Conservation (phyloP, 225 moss, liverwort and hornwort genomes). For the Polytrichum commune region DNA sequence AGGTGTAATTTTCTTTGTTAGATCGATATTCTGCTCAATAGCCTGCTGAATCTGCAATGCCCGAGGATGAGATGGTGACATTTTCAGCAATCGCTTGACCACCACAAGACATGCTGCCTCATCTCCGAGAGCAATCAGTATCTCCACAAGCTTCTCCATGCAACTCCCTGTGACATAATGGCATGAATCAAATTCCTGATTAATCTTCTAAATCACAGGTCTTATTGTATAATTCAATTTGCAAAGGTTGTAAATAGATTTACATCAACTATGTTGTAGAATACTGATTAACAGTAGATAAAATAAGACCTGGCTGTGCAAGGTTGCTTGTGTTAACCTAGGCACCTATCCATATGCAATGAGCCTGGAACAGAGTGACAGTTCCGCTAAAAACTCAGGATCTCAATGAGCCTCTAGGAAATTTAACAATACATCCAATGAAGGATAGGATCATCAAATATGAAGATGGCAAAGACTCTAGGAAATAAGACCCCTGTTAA, state of each 20-base stretch:
- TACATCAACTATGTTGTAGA: no score
- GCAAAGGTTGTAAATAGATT: no score
- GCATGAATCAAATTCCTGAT: background rate
- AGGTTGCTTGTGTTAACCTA: background rate
- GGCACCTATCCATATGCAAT: conserved; percentile 1
- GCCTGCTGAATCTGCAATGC: conserved; percentile 72
- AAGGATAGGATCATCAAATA: background rate
- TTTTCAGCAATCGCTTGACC: conserved; percentile 71
- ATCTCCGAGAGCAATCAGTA: conserved; percentile 91
- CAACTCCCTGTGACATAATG: conserved; percentile 65
- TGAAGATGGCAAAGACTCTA: conserved; percentile 1
- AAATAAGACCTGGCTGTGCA: no score
- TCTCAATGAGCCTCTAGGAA: conserved; percentile 2
- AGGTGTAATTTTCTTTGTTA: conserved; percentile 32
- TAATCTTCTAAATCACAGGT: no score
- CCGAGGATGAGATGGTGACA: conserved; percentile 79
- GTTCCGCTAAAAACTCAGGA: background rate
- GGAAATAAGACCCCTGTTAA: background rate
- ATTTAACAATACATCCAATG: background rate
- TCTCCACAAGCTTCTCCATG: conserved; percentile 96
- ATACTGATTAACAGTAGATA: no score
- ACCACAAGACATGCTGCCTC: conserved; percentile 81
- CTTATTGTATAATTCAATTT: no score
- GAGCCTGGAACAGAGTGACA: background rate
- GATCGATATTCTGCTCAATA: conserved; percentile 55